These are phyloP conservation scores for Russula vinacea DNA, from an alignment of 768 basidiomycete species.

Conservation along the genomic window DNA sequence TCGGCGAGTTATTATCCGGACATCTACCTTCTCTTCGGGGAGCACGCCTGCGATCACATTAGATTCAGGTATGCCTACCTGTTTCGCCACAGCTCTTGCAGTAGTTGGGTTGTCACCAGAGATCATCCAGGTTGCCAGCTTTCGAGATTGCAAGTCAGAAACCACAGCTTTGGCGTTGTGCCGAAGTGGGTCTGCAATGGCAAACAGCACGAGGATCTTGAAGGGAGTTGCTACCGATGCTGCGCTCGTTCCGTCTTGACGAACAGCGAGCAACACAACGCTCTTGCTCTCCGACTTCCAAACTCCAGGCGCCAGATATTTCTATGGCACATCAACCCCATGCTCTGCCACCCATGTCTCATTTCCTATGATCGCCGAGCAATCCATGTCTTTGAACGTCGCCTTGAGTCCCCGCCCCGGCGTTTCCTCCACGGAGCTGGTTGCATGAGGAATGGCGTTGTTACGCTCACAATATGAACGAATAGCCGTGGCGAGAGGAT, in stretches of 20 bases:
- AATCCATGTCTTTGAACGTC: slow-evolving; percentile 39
- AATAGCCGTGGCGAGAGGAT: slow-evolving; percentile 64
- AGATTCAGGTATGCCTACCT: slow-evolving; percentile 59
- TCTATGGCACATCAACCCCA: slow-evolving; percentile 38
- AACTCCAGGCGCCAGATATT: slow-evolving; percentile 38
- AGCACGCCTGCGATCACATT: slow-evolving; percentile 79
- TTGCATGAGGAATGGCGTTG: slow-evolving; percentile 36
- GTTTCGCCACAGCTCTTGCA: slow-evolving; percentile 64
- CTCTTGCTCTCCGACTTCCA: slow-evolving; percentile 73
- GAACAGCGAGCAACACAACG: slow-evolving; percentile 57
- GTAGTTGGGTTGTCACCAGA: slow-evolving; percentile 75
- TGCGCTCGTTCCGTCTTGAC: slow-evolving; percentile 7
- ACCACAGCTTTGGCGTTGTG: slow-evolving; percentile 56
- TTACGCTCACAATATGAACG: slow-evolving; percentile 45
- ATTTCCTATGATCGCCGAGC: slow-evolving; percentile 63
- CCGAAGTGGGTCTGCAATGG: slow-evolving; percentile 63
- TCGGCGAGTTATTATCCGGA: not conserved
- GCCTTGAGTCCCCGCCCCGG: slow-evolving; percentile 65
- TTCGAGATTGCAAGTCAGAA: slow-evolving; percentile 47
- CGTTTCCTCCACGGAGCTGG: slow-evolving; percentile 51
- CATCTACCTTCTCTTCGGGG: slow-evolving; percentile 70
- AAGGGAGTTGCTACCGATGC: slow-evolving; percentile 29
- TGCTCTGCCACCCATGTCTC: slow-evolving; percentile 60
- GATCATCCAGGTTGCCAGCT: slow-evolving; percentile 72
- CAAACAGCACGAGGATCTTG: slow-evolving; percentile 50